Conservation (phyloP, 2,329 filamentous ascomycete species). For the Venturia asperata region DNA sequence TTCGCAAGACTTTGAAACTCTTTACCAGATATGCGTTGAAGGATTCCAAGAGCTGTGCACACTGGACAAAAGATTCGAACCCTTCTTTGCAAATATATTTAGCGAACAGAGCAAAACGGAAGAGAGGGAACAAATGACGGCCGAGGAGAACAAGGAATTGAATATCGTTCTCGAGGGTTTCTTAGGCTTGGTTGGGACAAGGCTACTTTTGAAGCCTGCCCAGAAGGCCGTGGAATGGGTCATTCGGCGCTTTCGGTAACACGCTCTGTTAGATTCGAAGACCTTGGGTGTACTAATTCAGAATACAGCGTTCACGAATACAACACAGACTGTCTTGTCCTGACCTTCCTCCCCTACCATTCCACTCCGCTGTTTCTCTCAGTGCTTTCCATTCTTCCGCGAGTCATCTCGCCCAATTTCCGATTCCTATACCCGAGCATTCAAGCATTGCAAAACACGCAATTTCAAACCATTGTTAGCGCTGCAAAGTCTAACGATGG, state of each 20-base stretch:
- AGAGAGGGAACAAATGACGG: slow-evolving; percentile 78
- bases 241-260: slow-evolving; percentile 77
- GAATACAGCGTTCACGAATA: slow-evolving; percentile 72
- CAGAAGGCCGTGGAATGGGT: slow-evolving; percentile 94
- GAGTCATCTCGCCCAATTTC: slow-evolving; percentile 65
- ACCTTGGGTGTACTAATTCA: slow-evolving; percentile 11
- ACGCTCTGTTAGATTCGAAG: slow-evolving; percentile 22
- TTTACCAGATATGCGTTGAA: slow-evolving; percentile 80
- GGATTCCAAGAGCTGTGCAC: slow-evolving; percentile 88
- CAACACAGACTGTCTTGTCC: slow-evolving; percentile 69
- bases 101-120: slow-evolving; percentile 87
- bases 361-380: slow-evolving; percentile 77
- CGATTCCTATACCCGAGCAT: slow-evolving; percentile 84
- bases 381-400: slow-evolving; percentile 76
- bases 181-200: slow-evolving; percentile 67
- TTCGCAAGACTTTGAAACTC: slow-evolving; percentile 80
- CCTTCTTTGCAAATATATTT: slow-evolving; percentile 75
- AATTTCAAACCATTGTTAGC: slow-evolving; percentile 74
- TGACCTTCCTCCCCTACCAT: slow-evolving; percentile 91
- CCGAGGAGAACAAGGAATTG: slow-evolving; percentile 72
- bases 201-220: slow-evolving; percentile 75
- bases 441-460: slow-evolving; percentile 65
- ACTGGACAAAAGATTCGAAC: slow-evolving; percentile 70
- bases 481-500: slow-evolving; percentile 70
- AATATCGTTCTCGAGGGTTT: slow-evolving; percentile 74